phyloP scores from a whole-genome alignment of 2,329 filamentous ascomycete genomes.

The Calcarisporium arbuscula region DNA sequence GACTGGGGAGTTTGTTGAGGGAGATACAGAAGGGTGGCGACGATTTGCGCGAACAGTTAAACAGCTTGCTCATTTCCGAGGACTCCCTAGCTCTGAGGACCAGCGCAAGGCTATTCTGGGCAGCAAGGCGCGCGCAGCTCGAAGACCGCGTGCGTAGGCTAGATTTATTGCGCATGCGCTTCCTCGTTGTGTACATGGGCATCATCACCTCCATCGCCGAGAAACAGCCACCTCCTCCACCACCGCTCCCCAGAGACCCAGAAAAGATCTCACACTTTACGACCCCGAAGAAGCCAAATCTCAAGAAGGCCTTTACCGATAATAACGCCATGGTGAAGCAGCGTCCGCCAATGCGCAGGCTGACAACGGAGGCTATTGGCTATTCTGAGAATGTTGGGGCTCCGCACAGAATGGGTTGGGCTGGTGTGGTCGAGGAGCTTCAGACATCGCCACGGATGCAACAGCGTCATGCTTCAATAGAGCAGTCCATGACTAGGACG shows the following conservation, averaged over 20 bases:
- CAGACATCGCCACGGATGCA: constrained; percentile 56
- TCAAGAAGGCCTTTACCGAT: constrained; percentile 38
- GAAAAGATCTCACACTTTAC: constrained; percentile 27
- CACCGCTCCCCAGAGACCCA: constrained; percentile 21
- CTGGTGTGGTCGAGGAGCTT: constrained; percentile 56
- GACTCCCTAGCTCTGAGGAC: constrained; percentile 36
- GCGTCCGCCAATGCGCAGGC: constrained; percentile 42
- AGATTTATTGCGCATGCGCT: constrained; percentile 58
- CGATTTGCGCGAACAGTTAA: constrained; percentile 55
- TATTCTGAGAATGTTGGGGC: constrained; percentile 41
- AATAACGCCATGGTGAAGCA: constrained; percentile 35
- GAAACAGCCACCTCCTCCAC: constrained; percentile 25
- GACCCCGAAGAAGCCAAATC: constrained; percentile 23
- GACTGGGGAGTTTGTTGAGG: constrained; percentile 49
- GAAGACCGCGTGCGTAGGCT: constrained; percentile 53
- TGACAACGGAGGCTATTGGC: constrained; percentile 49
- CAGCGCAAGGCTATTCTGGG: constrained; percentile 52
- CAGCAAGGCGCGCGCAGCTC: constrained; percentile 43
- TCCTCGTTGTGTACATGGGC: constrained; percentile 58
- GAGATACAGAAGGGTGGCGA: constrained; percentile 57
- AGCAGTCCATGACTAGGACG: constrained; percentile 43
- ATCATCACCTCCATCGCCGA: constrained; percentile 38
- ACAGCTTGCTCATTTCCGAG: constrained; percentile 42
- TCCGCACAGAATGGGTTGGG: constrained; percentile 51
- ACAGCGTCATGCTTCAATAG: constrained; percentile 56